A percentile compares a stretch with the other conserved stretches of the same genome.
phyloP scores from a whole-genome alignment of 805 yeast genomes.

The Starmera amethionina region DNA sequence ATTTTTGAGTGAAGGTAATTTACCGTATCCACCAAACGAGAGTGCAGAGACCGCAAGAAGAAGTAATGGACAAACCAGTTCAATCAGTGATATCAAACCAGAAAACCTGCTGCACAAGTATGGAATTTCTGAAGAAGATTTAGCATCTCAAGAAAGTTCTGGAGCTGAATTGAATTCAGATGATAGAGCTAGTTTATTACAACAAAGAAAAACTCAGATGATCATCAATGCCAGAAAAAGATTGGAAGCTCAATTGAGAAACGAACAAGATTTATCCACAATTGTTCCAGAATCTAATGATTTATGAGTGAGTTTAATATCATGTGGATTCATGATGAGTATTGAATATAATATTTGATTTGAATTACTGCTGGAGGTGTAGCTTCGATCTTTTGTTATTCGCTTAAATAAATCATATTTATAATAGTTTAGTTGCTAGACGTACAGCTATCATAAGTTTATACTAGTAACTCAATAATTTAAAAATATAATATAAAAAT shows the following conservation, averaged over 20 bases:
- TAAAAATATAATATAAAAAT: too few relatives aligned
- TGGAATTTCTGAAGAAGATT: slow-evolving; percentile 22
- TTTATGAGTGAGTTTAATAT: too few relatives aligned
- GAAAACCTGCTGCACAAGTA: slow-evolving; percentile 32
- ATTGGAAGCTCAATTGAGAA: slow-evolving; percentile 28
- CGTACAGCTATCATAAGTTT: too few relatives aligned
- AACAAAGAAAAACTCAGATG: slow-evolving; percentile 45
- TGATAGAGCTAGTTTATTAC: slow-evolving; percentile 33
- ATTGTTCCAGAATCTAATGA: slow-evolving; percentile 10
- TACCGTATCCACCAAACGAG: slow-evolving; percentile 45
- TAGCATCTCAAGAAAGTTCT: neutral
- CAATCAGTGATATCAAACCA: slow-evolving; percentile 13
- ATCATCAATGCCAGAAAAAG: slow-evolving; percentile 52
- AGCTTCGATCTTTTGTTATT: too few relatives aligned
- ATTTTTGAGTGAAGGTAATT: slow-evolving; percentile 47
- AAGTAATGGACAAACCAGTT: slow-evolving; percentile 13
- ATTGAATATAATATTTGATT: too few relatives aligned
- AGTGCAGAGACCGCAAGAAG: slow-evolving; percentile 8
- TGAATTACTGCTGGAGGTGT: too few relatives aligned
- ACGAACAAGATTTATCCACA: slow-evolving; percentile 14
- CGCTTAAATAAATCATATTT: too few relatives aligned
- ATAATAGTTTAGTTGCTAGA: too few relatives aligned
- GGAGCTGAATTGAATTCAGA: slow-evolving; percentile 20
- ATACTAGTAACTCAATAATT: too few relatives aligned
- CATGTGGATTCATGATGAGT: too few relatives aligned